Conservation (phyloP, 306 rosid genomes). For the Dryas drummondii region DNA sequence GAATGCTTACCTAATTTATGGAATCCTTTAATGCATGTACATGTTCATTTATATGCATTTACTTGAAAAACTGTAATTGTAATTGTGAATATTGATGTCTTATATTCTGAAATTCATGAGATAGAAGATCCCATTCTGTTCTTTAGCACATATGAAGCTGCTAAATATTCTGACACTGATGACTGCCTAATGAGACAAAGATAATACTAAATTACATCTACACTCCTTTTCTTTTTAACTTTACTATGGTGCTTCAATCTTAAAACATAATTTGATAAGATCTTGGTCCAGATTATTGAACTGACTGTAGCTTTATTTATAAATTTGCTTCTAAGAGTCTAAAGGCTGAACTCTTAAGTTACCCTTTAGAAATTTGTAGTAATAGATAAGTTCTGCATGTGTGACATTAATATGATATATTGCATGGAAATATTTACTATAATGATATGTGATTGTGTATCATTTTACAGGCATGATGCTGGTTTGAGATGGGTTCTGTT, state of each 20-base stretch:
- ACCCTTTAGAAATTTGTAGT: neutral
- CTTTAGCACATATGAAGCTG: neutral
- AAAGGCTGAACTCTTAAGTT: neutral
- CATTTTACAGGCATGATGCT: constrained; percentile 55
- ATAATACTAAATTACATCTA: neutral
- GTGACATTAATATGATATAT: neutral
- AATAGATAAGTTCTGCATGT: neutral
- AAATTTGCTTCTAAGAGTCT: neutral
- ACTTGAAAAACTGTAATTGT: neutral
- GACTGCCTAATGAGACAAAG: neutral
- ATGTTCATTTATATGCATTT: constrained; percentile 12
- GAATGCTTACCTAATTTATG: constrained; percentile 19
- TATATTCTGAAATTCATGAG: neutral
- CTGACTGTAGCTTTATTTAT: neutral
- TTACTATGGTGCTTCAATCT: neutral
- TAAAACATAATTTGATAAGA: neutral
- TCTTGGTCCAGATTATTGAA: neutral
- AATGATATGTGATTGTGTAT: constrained; percentile 6
- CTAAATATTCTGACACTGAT: neutral
- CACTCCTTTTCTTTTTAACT: neutral
- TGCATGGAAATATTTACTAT: constrained; percentile 17
- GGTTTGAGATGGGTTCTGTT: constrained; percentile 99
- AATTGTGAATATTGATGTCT: neutral
- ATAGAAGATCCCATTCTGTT: neutral
- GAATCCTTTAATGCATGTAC: constrained; percentile 11